Conservation (phyloP, 148 eudicot species). For the Pouteria glomerata region DNA sequence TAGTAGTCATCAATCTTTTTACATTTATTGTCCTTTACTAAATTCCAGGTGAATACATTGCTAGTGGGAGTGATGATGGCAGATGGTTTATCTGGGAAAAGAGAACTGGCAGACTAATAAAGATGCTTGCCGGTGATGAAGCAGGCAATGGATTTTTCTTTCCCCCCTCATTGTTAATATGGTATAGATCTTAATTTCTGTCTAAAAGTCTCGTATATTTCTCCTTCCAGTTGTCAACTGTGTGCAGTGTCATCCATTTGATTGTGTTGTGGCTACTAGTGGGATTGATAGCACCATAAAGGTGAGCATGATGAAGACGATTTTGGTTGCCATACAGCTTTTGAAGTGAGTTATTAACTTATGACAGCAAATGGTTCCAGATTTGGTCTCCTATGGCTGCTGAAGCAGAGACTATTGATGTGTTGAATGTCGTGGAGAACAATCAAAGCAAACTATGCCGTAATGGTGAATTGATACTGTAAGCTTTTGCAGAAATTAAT, state of each 20-base stretch:
- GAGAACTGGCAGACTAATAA: constrained; percentile 80
- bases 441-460: constrained; percentile 69
- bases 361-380: constrained; percentile 32
- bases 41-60: constrained; percentile 82
- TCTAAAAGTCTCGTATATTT: not conserved
- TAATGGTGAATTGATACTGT: constrained; percentile 76
- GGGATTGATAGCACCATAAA: constrained; percentile 93
- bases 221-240: constrained; percentile 78
- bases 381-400: constrained; percentile 85
- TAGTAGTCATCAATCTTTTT: too few species aligned
- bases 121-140: constrained; percentile 84
- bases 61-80: constrained; percentile 99
- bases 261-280: constrained; percentile 87
- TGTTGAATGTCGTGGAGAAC: constrained; percentile 74
- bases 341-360: constrained; percentile 3
- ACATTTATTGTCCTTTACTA: too few species aligned
- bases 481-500: constrained; percentile 32
- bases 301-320: constrained; percentile 34
- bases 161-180: not conserved
- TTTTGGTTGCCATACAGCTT: too few species aligned
- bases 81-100: constrained; percentile 99
- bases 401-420: constrained; percentile 57
- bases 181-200: constrained; percentile 6
- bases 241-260: constrained; percentile 92
- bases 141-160: constrained; percentile 49